Evolutionary conservation across 2,329 filamentous ascomycete genomes (phyloP).

Genomic region (Cryphonectria parasitica): DNA sequence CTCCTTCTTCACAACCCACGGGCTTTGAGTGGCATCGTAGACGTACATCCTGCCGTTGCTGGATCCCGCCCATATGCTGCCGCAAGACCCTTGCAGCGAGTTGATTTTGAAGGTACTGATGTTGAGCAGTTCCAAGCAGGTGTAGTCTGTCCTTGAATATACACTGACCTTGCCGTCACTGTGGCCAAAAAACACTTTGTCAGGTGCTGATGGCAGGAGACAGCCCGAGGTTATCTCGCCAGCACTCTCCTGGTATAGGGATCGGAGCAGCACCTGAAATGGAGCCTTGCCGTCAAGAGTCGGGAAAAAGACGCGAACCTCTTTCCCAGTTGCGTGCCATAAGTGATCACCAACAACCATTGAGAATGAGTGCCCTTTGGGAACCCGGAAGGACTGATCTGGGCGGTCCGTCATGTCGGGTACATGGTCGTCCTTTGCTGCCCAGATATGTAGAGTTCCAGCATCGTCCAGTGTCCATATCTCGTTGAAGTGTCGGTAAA

Average conservation of each 20-base stretch:
- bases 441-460: constrained; percentile 86
- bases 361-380: constrained; percentile 83
- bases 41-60: constrained; percentile 93
- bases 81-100: constrained; percentile 77
- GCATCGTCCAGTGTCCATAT: constrained; percentile 94
- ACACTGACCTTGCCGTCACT: constrained; percentile 92
- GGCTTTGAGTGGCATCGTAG: constrained; percentile 81
- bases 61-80: constrained; percentile 89
- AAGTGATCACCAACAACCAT: constrained; percentile 83
- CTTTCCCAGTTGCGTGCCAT: constrained; percentile 87
- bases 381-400: constrained; percentile 73
- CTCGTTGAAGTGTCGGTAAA: constrained; percentile 84
- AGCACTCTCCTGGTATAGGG: constrained; percentile 71
- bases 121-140: constrained; percentile 78
- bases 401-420: constrained; percentile 77
- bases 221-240: constrained; percentile 89
- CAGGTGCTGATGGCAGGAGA: constrained; percentile 72
- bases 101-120: constrained; percentile 97
- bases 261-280: constrained; percentile 75
- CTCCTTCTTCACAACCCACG: constrained; percentile 91
- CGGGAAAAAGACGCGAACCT: constrained; percentile 82
- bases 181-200: constrained; percentile 87
- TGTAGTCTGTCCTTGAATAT: constrained; percentile 79
- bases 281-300: constrained; percentile 67
- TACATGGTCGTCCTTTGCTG: constrained; percentile 69